phyloP scores from a whole-genome alignment of 306 rosid species.

The Coriaria nepalensis region DNA sequence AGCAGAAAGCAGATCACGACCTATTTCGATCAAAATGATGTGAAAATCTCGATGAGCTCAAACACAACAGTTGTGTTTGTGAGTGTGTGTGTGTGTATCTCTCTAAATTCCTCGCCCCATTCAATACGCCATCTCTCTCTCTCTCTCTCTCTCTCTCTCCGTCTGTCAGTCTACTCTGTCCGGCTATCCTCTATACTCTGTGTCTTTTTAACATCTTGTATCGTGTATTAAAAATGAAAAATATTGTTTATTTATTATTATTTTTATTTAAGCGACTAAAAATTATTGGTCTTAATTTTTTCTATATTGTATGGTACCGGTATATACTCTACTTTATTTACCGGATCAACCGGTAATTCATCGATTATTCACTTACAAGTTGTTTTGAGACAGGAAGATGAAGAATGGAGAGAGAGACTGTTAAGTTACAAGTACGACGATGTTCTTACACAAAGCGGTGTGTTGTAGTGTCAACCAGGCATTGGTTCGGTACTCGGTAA shows the following conservation, averaged over 20 bases:
- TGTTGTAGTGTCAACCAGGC: too few relatives aligned
- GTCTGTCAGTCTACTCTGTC: conserved; percentile 9
- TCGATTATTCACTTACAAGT: too few relatives aligned
- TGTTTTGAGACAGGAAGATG: too few relatives aligned
- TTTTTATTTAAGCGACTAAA: background rate
- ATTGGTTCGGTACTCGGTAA: too few relatives aligned
- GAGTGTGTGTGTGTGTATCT: too few relatives aligned
- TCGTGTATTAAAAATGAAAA: background rate
- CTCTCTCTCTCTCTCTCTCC: background rate
- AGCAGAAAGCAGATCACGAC: conserved; percentile 9
- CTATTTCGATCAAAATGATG: background rate
- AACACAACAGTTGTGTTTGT: background rate
- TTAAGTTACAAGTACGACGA: too few relatives aligned
- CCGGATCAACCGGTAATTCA: too few relatives aligned
- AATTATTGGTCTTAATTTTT: too few relatives aligned
- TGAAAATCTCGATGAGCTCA: background rate
- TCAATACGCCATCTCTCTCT: conserved; percentile 38
- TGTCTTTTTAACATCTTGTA: conserved; percentile 6
- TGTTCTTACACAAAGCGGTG: too few relatives aligned
- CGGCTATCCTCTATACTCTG: conserved; percentile 6
- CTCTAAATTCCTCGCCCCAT: conserved; percentile 36
- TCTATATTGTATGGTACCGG: too few relatives aligned
- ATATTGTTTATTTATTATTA: background rate
- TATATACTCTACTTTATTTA: too few relatives aligned
- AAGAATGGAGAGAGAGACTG: too few relatives aligned